A percentile compares a stretch with the other conserved stretches of the same genome.
Evolutionary conservation across 2,329 filamentous ascomycete species (phyloP).

Genomic region (Beauveria medogensis): DNA sequence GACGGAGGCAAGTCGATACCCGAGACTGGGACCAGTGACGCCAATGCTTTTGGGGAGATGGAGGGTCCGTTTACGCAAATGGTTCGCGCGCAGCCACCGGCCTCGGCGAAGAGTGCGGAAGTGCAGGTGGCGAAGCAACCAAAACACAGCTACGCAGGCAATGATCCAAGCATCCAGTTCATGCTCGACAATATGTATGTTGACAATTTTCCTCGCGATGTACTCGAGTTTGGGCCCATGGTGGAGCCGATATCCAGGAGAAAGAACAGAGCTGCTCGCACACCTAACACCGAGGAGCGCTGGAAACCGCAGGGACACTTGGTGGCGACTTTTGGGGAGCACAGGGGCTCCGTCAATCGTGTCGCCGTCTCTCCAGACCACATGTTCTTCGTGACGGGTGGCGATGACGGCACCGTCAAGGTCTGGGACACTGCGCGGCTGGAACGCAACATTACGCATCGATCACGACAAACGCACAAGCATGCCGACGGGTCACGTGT

Average conservation of each 20-base stretch:
- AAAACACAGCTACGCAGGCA: constrained; percentile 79
- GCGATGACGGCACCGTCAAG: constrained; percentile 83
- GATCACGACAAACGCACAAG: constrained; percentile 77
- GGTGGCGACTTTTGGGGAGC: constrained; percentile 83
- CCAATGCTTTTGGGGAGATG: constrained; percentile 53
- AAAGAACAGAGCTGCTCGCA: constrained; percentile 44
- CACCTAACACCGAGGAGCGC: constrained; percentile 33
- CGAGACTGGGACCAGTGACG: constrained; percentile 50
- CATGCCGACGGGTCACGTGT: constrained; percentile 66
- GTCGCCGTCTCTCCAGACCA: constrained; percentile 83
- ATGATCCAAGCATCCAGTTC: constrained; percentile 58
- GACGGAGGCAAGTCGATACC: constrained; percentile 50
- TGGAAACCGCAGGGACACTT: constrained; percentile 83
- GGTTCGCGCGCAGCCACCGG: constrained; percentile 16
- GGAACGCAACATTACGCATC: constrained; percentile 83
- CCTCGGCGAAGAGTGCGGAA: constrained; percentile 19
- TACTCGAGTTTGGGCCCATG: constrained; percentile 68
- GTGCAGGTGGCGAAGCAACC: constrained; percentile 35
- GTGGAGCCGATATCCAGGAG: constrained; percentile 60
- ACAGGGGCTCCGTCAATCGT: constrained; percentile 72
- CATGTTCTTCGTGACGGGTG: constrained; percentile 86
- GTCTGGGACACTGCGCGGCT: constrained; percentile 88
- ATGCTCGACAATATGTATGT: constrained; percentile 81
- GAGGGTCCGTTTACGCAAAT: constrained; percentile 45
- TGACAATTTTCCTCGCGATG: constrained; percentile 59